These are phyloP conservation scores for Sporopachydermia quercuum DNA, from an alignment of 805 yeast species.

Conservation along the genomic window DNA sequence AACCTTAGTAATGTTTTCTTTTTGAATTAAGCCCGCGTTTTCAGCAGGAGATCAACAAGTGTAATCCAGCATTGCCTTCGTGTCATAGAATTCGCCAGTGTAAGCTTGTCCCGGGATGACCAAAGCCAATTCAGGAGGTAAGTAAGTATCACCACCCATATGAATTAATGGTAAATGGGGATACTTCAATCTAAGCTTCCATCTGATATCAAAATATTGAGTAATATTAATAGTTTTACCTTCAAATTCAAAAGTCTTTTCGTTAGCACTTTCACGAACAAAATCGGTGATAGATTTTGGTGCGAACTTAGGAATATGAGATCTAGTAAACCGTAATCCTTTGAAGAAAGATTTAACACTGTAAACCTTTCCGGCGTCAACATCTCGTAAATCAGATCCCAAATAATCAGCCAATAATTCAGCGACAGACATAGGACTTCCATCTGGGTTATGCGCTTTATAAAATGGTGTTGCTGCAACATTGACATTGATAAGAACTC, in stretches of 20 bases:
- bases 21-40: constrained; percentile 16
- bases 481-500: constrained; percentile 16
- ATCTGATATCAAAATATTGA: constrained; percentile 13
- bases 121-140: constrained; percentile 17
- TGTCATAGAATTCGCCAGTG: constrained; percentile 16
- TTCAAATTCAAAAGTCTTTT: constrained; percentile 13
- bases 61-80: constrained; percentile 16
- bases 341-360: constrained; percentile 12
- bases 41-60: constrained; percentile 17
- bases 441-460: constrained; percentile 14
- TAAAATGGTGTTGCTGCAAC: constrained; percentile 17
- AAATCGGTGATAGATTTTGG: constrained; percentile 16
- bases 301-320: constrained; percentile 11
- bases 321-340: constrained; percentile 13
- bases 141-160: constrained; percentile 14
- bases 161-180: constrained; percentile 17
- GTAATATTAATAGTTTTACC: constrained; percentile 15
- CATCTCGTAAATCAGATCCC: constrained; percentile 5
- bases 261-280: constrained; percentile 10
- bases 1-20: constrained; percentile 8
- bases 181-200: constrained; percentile 12
- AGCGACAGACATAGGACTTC: constrained; percentile 14
- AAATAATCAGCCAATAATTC: constrained; percentile 14
- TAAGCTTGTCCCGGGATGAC: constrained; percentile 18
- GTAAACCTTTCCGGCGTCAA: constrained; percentile 1